Conservation (phyloP, 106 monocot genomes). For the Dactylorhiza incarnata region DNA sequence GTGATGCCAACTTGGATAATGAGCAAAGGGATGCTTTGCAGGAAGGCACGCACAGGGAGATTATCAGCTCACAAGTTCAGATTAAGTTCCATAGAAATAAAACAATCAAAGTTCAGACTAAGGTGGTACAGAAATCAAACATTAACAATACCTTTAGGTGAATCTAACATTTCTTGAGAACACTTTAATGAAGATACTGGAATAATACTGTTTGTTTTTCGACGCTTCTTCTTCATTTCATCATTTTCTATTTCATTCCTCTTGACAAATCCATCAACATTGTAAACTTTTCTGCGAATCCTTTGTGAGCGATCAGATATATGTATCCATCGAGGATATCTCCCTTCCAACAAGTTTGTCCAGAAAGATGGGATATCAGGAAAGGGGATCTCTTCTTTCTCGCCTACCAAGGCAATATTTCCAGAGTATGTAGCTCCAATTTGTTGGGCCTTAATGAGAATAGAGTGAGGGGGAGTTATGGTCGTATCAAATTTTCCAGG, state of each 20-base stretch:
- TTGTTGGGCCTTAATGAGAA: slow-evolving; percentile 40
- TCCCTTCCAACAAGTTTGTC: slow-evolving; percentile 52
- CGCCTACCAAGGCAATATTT: slow-evolving; percentile 46
- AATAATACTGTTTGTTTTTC: slow-evolving; percentile 27
- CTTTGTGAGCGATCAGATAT: slow-evolving; percentile 38
- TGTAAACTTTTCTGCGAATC: slow-evolving; percentile 36
- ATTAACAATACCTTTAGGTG: slow-evolving; percentile 1
- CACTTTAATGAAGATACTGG: slow-evolving; percentile 8
- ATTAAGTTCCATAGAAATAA: not conserved
- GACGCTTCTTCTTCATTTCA: slow-evolving; percentile 49
- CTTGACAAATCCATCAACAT: slow-evolving; percentile 14
- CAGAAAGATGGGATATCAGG: slow-evolving; percentile 45
- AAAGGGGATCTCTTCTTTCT: slow-evolving; percentile 33
- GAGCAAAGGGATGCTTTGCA: not conserved
- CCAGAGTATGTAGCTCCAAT: slow-evolving; percentile 57
- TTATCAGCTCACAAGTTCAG: not conserved
- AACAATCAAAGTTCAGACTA: not conserved
- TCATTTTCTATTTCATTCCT: slow-evolving; percentile 29
- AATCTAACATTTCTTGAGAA: not conserved
- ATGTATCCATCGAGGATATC: slow-evolving; percentile 53
- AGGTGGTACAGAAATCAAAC: not conserved
- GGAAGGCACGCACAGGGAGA: not conserved
- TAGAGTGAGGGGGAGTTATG: slow-evolving; percentile 5
- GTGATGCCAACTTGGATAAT: not conserved
- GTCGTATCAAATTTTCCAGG: slow-evolving; percentile 6